Evolutionary conservation across 768 basidiomycete genomes (phyloP).

Genomic region (Calocybe indica): DNA sequence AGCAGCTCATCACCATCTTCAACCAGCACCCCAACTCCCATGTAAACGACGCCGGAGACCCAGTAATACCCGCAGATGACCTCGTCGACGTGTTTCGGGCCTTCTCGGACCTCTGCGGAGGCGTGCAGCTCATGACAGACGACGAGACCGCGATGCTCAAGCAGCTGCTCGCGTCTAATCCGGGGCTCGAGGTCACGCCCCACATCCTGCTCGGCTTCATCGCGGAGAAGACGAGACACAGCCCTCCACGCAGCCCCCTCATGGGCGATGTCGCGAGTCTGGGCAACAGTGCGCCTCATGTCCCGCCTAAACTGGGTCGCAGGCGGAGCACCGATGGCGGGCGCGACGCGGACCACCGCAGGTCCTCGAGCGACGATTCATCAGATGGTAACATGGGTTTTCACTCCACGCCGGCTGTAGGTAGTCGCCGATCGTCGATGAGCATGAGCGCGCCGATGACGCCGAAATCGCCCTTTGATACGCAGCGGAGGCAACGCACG

Average conservation of each 20-base stretch:
- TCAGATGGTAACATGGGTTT: constrained; percentile 30
- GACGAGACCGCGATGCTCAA: constrained; percentile 61
- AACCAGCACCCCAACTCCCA: constrained; percentile 55
- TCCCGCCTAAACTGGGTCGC: constrained; percentile 19
- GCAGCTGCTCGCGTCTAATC: constrained; percentile 48
- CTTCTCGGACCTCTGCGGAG: constrained; percentile 54
- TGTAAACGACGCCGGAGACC: constrained; percentile 51
- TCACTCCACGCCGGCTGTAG: constrained; percentile 39
- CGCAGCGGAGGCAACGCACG: constrained; percentile 62
- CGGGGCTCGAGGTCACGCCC: constrained; percentile 65
- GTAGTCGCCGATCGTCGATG: constrained; percentile 44
- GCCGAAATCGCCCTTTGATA: constrained; percentile 57
- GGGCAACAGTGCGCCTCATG: too few species aligned
- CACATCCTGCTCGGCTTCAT: constrained; percentile 59
- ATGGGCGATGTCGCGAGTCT: constrained; percentile 26
- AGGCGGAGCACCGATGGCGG: constrained; percentile 30
- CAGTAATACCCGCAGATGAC: constrained; percentile 64
- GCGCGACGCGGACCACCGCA: constrained; percentile 39
- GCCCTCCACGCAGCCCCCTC: constrained; percentile 34
- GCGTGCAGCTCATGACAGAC: constrained; percentile 55
- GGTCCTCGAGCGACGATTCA: constrained; percentile 28
- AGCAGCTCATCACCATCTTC: constrained; percentile 64
- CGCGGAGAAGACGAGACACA: constrained; percentile 50
- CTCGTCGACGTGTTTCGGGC: constrained; percentile 65
- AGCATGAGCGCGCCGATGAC: constrained; percentile 12